A percentile compares a stretch with the other conserved stretches of the same genome.
Evolutionary conservation across 306 rosid species (phyloP).

Genomic region (Citrullus amarus): DNA sequence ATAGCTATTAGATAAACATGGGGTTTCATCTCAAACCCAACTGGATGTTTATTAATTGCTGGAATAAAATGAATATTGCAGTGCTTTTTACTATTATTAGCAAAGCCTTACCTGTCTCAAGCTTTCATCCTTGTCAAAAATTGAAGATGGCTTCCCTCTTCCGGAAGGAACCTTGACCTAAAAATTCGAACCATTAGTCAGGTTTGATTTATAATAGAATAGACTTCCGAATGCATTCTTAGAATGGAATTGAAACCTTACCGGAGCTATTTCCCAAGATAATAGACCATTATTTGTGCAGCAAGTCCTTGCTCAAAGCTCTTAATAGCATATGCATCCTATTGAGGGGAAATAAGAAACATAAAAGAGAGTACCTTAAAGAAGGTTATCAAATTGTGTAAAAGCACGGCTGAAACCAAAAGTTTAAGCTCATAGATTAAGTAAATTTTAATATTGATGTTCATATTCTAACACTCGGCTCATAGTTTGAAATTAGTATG

Average conservation of each 20-base stretch:
- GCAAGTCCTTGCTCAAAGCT: conserved; percentile 78
- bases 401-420: not conserved
- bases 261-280: conserved; percentile 87
- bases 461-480: not conserved
- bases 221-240: not conserved
- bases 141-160: conserved; percentile 52
- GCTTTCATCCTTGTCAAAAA: conserved; percentile 75
- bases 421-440: not conserved
- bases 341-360: not conserved
- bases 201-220: not conserved
- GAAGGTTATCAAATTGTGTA: not conserved
- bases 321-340: conserved; percentile 74
- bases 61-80: not conserved
- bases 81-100: not conserved
- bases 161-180: conserved; percentile 65
- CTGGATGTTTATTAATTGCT: not conserved
- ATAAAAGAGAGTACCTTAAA: not conserved
- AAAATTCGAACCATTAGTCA: conserved; percentile 17
- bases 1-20: too few species aligned
- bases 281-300: conserved; percentile 58
- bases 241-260: conserved; percentile 24
- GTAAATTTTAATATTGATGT: not conserved
- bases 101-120: conserved; percentile 50
- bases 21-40: too few species aligned
- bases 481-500: not conserved